Conservation (phyloP, 805 yeast genomes). For the Candida methanosorbosa region DNA sequence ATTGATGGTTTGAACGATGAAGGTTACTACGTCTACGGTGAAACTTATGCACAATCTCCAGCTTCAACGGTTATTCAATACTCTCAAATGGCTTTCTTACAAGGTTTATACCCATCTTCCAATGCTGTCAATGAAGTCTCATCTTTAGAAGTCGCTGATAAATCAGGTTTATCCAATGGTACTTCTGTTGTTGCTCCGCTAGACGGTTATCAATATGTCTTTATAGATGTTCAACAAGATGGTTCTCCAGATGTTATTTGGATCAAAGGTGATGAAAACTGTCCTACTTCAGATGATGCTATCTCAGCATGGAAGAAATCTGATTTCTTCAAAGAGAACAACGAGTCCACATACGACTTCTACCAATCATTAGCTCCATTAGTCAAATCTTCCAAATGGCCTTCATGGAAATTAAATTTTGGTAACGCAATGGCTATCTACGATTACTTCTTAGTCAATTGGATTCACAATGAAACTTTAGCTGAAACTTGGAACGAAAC, state of each 20-base stretch:
- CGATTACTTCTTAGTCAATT: constrained; percentile 32
- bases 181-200: constrained; percentile 28
- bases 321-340: constrained; percentile 22
- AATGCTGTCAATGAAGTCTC: constrained; percentile 17
- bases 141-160: constrained; percentile 14
- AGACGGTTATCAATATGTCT: constrained; percentile 38
- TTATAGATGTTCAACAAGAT: constrained; percentile 26
- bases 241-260: constrained; percentile 30
- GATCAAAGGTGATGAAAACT: constrained; percentile 32
- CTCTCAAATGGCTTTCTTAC: constrained; percentile 35
- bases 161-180: constrained; percentile 32
- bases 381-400: constrained; percentile 19
- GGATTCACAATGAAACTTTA: constrained; percentile 32
- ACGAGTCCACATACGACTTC: constrained; percentile 29
- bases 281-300: constrained; percentile 31
- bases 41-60: constrained; percentile 29
- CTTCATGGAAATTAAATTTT: constrained; percentile 25
- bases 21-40: constrained; percentile 27
- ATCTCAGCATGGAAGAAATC: constrained; percentile 19
- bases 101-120: constrained; percentile 39
- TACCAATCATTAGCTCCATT: constrained; percentile 25
- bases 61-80: constrained; percentile 28
- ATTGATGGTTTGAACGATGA: constrained; percentile 24
- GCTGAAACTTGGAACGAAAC: constrained; percentile 24
- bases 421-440: constrained; percentile 30